Conservation (phyloP, 352 stramenopile genomes). For the Globisporangium abappressorium region DNA sequence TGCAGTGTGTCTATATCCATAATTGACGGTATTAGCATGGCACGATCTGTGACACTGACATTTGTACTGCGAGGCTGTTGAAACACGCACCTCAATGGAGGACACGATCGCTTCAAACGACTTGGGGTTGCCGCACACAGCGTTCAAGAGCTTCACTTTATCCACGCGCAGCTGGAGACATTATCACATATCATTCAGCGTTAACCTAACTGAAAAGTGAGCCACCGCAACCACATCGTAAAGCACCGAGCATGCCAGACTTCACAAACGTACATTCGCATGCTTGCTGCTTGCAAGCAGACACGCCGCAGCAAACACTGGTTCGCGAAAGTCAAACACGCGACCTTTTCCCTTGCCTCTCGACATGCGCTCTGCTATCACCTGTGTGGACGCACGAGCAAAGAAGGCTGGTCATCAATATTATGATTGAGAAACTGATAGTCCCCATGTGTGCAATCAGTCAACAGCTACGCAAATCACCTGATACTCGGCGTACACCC, state of each 20-base stretch:
- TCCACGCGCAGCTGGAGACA: slow-evolving; percentile 49
- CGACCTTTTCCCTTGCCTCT: slow-evolving; percentile 20
- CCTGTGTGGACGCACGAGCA: slow-evolving; percentile 8
- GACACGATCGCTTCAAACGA: slow-evolving; percentile 66
- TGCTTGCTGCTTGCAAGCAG: slow-evolving; percentile 66
- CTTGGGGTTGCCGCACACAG: slow-evolving; percentile 56
- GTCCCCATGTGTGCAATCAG: neutral
- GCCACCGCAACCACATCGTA: neutral
- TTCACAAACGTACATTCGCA: slow-evolving; percentile 32
- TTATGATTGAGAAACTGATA: neutral
- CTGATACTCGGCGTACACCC: slow-evolving; percentile 60
- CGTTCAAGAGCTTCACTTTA: slow-evolving; percentile 48
- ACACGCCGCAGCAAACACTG: slow-evolving; percentile 63
- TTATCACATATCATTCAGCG: slow-evolving; percentile 3
- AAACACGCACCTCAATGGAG: slow-evolving; percentile 48
- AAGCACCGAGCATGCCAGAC: neutral
- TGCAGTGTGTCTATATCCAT: slow-evolving; percentile 32
- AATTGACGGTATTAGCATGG: neutral
- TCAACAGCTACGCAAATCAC: neutral
- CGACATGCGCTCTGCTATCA: slow-evolving; percentile 26
- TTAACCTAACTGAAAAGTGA: neutral
- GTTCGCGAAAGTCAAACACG: slow-evolving; percentile 38
- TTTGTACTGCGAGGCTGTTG: neutral
- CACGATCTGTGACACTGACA: neutral
- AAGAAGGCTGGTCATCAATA: neutral